Percentiles rank a stretch among this genome's conserved stretches.
phyloP scores from a whole-genome alignment of 2,329 filamentous ascomycete species.

The Epichloe bromicola region DNA sequence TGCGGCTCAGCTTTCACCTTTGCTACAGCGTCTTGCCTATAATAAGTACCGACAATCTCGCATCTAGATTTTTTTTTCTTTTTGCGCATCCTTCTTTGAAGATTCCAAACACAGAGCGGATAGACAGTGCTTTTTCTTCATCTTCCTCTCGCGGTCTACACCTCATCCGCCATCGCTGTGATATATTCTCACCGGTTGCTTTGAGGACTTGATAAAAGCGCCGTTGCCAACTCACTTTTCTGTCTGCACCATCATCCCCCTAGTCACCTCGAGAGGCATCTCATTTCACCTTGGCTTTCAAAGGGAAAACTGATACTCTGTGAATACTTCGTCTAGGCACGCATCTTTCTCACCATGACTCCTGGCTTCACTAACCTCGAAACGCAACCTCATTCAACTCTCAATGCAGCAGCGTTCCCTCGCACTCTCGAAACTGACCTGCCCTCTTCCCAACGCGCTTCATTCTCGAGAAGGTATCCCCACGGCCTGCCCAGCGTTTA shows the following conservation, averaged over 20 bases:
- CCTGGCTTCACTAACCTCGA: not conserved
- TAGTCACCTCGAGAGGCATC: too few species aligned
- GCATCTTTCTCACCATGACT: not conserved
- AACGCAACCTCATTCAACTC: not conserved
- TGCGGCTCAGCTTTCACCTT: not conserved
- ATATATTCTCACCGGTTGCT: not conserved
- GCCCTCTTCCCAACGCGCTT: slow-evolving; percentile 12
- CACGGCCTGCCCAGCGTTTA: slow-evolving; percentile 22
- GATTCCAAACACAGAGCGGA: too few species aligned
- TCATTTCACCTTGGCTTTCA: not conserved
- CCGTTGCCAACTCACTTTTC: not conserved
- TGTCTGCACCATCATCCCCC: too few species aligned
- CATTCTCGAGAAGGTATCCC: slow-evolving; percentile 22
- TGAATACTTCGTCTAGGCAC: not conserved
- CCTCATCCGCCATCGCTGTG: not conserved
- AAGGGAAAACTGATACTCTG: not conserved
- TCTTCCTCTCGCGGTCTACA: not conserved
- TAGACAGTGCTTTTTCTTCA: not conserved
- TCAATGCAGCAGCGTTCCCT: slow-evolving; percentile 8
- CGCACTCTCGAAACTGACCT: slow-evolving; percentile 13
- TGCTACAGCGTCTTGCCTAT: slow-evolving; percentile 4
- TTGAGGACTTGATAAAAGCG: not conserved
- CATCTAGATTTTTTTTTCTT: not conserved
- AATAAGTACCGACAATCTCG: not conserved
- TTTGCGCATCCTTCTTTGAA: not conserved